Percentiles rank a stretch among this genome's conserved stretches.
phyloP scores from a whole-genome alignment of 176 grass and related monocot genomes.

The Tuctoria greenei region DNA sequence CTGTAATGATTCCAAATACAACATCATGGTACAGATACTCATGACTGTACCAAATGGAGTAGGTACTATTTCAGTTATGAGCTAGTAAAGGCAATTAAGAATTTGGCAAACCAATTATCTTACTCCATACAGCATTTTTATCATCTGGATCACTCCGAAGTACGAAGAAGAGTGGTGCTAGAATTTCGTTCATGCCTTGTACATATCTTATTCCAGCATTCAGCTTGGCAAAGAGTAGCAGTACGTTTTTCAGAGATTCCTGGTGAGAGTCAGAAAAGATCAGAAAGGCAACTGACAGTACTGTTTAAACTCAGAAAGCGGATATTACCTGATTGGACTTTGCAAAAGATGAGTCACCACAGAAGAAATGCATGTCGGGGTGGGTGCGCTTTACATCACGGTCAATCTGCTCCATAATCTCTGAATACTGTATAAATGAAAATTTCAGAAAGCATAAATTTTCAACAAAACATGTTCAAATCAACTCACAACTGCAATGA shows the following conservation, averaged over 20 bases:
- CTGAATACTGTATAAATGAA: slow-evolving; percentile 48
- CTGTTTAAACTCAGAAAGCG: slow-evolving; percentile 28
- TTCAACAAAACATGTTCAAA: slow-evolving; percentile 5
- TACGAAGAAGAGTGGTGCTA: slow-evolving; percentile 79
- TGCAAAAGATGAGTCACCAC: slow-evolving; percentile 70
- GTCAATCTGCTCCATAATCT: slow-evolving; percentile 90
- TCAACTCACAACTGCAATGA: neutral
- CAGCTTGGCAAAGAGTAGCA: slow-evolving; percentile 83
- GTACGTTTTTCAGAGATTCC: slow-evolving; percentile 66
- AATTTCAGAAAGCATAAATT: slow-evolving; percentile 9
- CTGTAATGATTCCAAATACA: slow-evolving; percentile 34
- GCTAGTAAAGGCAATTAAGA: neutral
- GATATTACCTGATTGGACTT: slow-evolving; percentile 81
- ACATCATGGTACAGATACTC: slow-evolving; percentile 9
- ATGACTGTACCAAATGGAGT: slow-evolving; percentile 3
- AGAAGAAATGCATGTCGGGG: slow-evolving; percentile 93
- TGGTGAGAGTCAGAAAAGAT: slow-evolving; percentile 38
- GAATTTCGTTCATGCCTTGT: slow-evolving; percentile 96
- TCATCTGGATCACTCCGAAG: slow-evolving; percentile 77
- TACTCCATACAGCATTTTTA: slow-evolving; percentile 86
- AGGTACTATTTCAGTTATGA: neutral
- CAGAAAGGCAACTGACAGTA: slow-evolving; percentile 34
- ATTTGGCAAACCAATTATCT: slow-evolving; percentile 31
- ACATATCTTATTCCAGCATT: slow-evolving; percentile 94
- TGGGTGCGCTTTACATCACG: slow-evolving; percentile 89